phyloP scores from a whole-genome alignment of 768 basidiomycete genomes.

The Fistulinella prunicolor region DNA sequence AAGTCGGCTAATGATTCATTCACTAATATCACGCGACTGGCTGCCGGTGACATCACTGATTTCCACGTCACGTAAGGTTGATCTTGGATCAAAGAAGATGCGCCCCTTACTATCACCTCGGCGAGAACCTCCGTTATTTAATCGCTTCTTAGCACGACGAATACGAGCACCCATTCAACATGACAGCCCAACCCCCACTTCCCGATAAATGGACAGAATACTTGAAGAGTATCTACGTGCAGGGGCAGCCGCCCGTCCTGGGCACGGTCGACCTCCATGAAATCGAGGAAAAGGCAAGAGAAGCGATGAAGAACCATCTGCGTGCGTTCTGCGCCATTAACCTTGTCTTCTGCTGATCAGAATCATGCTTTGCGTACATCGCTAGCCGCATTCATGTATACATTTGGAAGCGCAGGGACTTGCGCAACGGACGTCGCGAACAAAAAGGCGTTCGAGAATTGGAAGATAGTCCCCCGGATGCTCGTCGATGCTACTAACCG shows the following conservation, averaged over 20 bases:
- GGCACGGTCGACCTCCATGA: conserved; percentile 62
- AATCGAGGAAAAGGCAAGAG: conserved; percentile 64
- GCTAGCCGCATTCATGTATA: conserved; percentile 70
- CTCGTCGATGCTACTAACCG: conserved; percentile 54
- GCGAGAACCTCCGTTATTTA: too few species aligned
- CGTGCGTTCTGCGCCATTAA: conserved; percentile 45
- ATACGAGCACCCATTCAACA: background rate
- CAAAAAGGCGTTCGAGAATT: conserved; percentile 57
- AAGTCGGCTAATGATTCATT: too few species aligned
- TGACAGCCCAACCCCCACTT: conserved; percentile 18
- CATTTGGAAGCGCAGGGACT: conserved; percentile 73
- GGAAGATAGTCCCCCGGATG: conserved; percentile 80
- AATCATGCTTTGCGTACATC: background rate
- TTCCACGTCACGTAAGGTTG: too few species aligned
- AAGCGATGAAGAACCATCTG: conserved; percentile 55
- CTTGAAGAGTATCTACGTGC: conserved; percentile 19
- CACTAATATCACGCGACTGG: too few species aligned
- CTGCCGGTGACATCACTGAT: too few species aligned
- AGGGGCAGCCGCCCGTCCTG: conserved; percentile 29
- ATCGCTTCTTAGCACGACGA: too few species aligned
- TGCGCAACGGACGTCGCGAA: conserved; percentile 67
- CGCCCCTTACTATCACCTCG: too few species aligned
- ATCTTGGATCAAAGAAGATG: too few species aligned
- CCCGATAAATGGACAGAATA: conserved; percentile 29
- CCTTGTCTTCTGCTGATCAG: background rate